Conservation (phyloP, 495 filamentous ascomycete species). For the Hyphodiscus hymeniophilus region DNA sequence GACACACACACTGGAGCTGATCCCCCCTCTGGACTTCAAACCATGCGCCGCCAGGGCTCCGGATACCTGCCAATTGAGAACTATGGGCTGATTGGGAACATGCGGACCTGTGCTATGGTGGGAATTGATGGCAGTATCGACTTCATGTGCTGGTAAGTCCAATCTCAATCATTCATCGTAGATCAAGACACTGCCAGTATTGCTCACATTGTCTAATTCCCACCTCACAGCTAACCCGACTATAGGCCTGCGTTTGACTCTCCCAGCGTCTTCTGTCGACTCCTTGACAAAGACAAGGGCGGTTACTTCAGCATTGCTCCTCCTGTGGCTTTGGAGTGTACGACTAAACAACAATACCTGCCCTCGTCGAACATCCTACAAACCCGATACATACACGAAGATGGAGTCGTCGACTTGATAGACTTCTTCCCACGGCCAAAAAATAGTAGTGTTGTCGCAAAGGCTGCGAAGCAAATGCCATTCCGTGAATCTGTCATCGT, state of each 20-base stretch:
- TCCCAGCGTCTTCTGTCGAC: conserved; percentile 55
- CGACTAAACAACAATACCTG: conserved; percentile 63
- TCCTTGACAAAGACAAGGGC: conserved; percentile 63
- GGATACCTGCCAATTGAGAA: conserved; percentile 61
- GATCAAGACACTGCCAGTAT: not conserved
- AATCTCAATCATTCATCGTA: not conserved
- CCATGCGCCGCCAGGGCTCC: not conserved
- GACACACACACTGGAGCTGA: not conserved
- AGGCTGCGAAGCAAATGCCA: conserved; percentile 34
- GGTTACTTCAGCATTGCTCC: conserved; percentile 60
- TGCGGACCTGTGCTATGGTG: conserved; percentile 67
- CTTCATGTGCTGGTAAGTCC: conserved; percentile 62
- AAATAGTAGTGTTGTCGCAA: conserved; percentile 19
- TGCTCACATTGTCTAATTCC: not conserved
- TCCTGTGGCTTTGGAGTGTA: conserved; percentile 34
- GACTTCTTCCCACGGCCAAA: conserved; percentile 65
- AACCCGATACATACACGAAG: conserved; percentile 62
- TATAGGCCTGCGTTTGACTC: conserved; percentile 61
- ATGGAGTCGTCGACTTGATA: conserved; percentile 58
- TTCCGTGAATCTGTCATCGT: conserved; percentile 42
- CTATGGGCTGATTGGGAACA: conserved; percentile 70
- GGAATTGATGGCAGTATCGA: conserved; percentile 64
- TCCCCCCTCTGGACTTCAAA: not conserved
- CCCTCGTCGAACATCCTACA: conserved; percentile 64
- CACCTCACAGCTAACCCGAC: not conserved